phyloP scores from a whole-genome alignment of 2,329 filamentous ascomycete genomes.

The Claviceps pazoutovae region DNA sequence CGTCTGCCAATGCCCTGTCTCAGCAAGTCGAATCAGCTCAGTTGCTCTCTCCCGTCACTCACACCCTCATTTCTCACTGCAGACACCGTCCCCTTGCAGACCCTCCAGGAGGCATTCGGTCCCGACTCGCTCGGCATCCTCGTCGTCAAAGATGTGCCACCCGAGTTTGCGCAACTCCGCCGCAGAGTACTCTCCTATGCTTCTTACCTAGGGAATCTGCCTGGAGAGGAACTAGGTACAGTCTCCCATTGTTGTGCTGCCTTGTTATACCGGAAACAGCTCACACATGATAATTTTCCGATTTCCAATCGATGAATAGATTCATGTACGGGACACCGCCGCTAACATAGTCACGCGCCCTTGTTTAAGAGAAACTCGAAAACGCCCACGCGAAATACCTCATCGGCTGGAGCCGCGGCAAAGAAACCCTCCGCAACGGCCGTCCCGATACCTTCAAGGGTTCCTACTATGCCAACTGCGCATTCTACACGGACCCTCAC shows the following conservation, averaged over 20 bases:
- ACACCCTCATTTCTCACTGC: conserved; percentile 3
- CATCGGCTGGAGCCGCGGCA: conserved; percentile 67
- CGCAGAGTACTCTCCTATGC: conserved; percentile 68
- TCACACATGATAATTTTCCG: no score
- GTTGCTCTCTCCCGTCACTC: neutral
- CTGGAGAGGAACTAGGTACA: conserved; percentile 54
- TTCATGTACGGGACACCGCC: no score
- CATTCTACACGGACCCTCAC: conserved; percentile 54
- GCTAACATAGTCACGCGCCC: no score
- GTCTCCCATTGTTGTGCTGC: neutral
- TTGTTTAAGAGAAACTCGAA: conserved; percentile 35
- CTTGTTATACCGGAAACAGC: no score
- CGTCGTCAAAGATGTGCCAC: conserved; percentile 73
- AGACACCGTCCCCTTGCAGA: conserved; percentile 55
- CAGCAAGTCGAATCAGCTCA: no score
- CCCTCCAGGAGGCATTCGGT: conserved; percentile 70
- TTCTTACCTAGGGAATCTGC: conserved; percentile 75
- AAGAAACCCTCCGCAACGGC: conserved; percentile 66
- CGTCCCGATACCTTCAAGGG: conserved; percentile 70
- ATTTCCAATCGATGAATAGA: no score
- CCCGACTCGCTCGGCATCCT: conserved; percentile 84
- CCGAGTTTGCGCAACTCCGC: conserved; percentile 57
- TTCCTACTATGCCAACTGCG: conserved; percentile 73
- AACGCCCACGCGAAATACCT: conserved; percentile 49
- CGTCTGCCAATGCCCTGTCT: no score